Evolutionary conservation across 805 yeast genomes (phyloP).

Genomic region (Saturnispora gosingensis): DNA sequence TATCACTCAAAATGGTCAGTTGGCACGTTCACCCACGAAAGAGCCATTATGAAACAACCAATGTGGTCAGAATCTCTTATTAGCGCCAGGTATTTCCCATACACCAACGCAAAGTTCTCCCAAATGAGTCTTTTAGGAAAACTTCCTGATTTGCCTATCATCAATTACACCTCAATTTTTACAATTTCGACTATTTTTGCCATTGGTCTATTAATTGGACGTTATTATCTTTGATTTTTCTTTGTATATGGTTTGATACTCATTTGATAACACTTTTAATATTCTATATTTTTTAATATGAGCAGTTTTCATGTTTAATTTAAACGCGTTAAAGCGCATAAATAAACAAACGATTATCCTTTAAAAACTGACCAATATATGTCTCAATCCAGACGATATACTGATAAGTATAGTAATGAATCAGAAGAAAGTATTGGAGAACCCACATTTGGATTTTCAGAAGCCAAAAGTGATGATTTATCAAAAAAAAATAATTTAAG

Average conservation of each 20-base stretch:
- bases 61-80: constrained; percentile 52
- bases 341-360: neutral
- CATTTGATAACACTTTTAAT: neutral
- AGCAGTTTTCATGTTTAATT: neutral
- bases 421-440: neutral
- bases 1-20: constrained; percentile 72
- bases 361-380: neutral
- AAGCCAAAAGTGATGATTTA: neutral
- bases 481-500: neutral
- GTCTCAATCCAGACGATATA: neutral
- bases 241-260: neutral
- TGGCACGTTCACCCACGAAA: constrained; percentile 66
- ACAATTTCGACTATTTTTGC: constrained; percentile 1
- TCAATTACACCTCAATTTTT: neutral
- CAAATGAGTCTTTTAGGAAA: constrained; percentile 5
- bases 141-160: constrained; percentile 13
- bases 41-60: constrained; percentile 61
- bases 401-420: neutral
- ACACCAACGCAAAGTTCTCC: constrained; percentile 25
- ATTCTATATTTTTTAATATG: neutral
- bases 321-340: neutral
- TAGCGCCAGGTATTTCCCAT: constrained; percentile 59
- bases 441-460: neutral
- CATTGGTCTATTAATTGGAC: constrained; percentile 10
- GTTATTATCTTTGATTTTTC: neutral